These are phyloP conservation scores for Naegleria lovaniensis DNA, from an alignment of 208 protist genomes.

Conservation along the genomic window DNA sequence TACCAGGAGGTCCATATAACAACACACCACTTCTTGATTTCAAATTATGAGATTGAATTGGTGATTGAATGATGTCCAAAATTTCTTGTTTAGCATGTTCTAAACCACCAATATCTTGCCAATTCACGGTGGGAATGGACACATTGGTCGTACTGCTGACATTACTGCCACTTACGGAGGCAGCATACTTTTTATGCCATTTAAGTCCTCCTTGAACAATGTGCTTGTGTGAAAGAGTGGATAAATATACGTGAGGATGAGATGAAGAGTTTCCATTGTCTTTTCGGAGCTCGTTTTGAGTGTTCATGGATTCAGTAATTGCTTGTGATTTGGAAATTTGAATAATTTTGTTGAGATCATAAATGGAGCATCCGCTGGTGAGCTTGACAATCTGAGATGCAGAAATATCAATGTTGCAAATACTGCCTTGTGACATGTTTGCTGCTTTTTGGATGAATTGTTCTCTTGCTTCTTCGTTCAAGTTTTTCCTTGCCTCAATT, in stretches of 20 bases:
- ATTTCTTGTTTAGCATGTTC: constrained; percentile 64
- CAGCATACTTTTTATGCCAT: not conserved
- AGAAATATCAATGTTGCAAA: not conserved
- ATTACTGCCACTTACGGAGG: not conserved
- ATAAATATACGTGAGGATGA: not conserved
- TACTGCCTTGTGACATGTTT: not conserved
- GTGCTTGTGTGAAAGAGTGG: not conserved
- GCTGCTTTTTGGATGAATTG: not conserved
- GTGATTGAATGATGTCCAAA: constrained; percentile 44
- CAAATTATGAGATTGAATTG: constrained; percentile 13
- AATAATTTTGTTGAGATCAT: not conserved
- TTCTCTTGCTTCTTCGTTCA: not conserved
- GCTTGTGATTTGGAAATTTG: not conserved
- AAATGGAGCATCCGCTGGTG: not conserved
- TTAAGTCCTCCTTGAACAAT: not conserved
- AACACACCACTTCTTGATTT: constrained; percentile 60
- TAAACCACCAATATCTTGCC: constrained; percentile 80
- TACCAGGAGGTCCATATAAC: constrained; percentile 80
- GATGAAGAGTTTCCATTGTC: not conserved
- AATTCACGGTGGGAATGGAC: constrained; percentile 32
- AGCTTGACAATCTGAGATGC: not conserved
- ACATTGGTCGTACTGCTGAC: not conserved
- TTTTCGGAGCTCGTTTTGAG: not conserved
- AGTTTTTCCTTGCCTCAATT: not conserved
- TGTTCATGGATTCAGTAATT: not conserved